Conservation (phyloP, 2,329 filamentous ascomycete genomes). For the Claviceps sp. region DNA sequence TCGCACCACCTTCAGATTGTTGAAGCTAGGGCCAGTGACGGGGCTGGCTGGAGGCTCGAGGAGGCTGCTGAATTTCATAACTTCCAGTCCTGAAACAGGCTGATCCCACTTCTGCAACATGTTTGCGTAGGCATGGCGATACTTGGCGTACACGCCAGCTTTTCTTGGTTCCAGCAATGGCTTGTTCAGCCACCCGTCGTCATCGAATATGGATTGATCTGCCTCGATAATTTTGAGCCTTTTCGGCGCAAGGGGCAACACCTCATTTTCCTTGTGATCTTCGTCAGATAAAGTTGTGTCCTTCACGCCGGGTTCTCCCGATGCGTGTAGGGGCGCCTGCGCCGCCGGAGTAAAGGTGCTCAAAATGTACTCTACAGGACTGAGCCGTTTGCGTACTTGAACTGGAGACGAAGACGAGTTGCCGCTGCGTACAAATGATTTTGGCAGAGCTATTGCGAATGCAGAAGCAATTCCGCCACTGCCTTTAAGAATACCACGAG, state of each 20-base stretch:
- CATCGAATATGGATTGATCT: constrained; percentile 53
- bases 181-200: constrained; percentile 50
- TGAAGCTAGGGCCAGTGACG: constrained; percentile 18
- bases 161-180: constrained; percentile 42
- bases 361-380: constrained; percentile 47
- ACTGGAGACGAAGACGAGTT: constrained; percentile 31
- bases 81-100: constrained; percentile 48
- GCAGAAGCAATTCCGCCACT: constrained; percentile 43
- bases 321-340: constrained; percentile 34
- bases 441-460: constrained; percentile 41
- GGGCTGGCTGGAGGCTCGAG: constrained; percentile 28
- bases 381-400: constrained; percentile 38
- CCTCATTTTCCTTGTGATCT: constrained; percentile 32
- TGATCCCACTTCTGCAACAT: constrained; percentile 54
- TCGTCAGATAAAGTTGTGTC: constrained; percentile 41
- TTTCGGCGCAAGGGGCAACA: constrained; percentile 34
- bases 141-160: constrained; percentile 39
- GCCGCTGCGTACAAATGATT: constrained; percentile 23
- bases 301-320: constrained; percentile 33
- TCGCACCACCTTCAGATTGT: constrained; percentile 23
- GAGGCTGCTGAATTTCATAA: constrained; percentile 56
- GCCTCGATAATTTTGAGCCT: constrained; percentile 40
- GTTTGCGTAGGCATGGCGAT: constrained; percentile 54
- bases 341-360: constrained; percentile 37
- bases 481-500: constrained; percentile 35